Conservation (phyloP, 164 flowering plant species). For the Platanus orientalis region DNA sequence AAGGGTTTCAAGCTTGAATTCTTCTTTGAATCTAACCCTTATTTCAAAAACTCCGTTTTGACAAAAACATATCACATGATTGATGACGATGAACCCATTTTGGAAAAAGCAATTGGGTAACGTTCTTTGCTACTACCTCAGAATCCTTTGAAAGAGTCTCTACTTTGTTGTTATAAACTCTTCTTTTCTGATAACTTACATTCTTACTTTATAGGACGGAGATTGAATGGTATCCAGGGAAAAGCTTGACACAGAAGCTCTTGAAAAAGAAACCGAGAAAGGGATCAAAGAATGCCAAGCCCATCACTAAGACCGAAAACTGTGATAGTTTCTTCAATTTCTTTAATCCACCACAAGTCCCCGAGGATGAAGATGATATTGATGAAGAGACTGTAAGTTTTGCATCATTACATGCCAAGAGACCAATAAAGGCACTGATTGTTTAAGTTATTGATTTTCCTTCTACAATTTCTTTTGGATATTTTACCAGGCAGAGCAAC, state of each 20-base stretch:
- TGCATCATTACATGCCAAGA: background rate
- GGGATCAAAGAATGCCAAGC: slow-evolving; percentile 39
- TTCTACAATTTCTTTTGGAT: background rate
- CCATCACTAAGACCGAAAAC: slow-evolving; percentile 37
- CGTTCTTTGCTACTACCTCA: background rate
- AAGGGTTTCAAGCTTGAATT: slow-evolving; percentile 55
- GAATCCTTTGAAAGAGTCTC: background rate
- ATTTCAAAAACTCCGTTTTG: slow-evolving; percentile 36
- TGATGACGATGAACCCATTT: slow-evolving; percentile 44
- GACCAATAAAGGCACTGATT: background rate
- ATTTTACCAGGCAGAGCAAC: slow-evolving; percentile 16
- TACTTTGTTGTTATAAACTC: background rate
- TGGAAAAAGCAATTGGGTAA: slow-evolving; percentile 48
- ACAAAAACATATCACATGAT: slow-evolving; percentile 46
- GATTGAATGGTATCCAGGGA: slow-evolving; percentile 44
- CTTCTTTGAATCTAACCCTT: slow-evolving; percentile 42
- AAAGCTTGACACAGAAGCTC: slow-evolving; percentile 34
- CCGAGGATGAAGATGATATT: slow-evolving; percentile 30
- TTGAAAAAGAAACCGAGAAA: slow-evolving; percentile 41
- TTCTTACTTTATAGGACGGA: slow-evolving; percentile 25
- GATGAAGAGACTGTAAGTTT: slow-evolving; percentile 34
- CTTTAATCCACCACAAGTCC: slow-evolving; percentile 35
- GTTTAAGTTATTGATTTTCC: too few species aligned
- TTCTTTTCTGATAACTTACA: background rate
- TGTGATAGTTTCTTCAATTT: slow-evolving; percentile 49